phyloP scores from a whole-genome alignment of 2,329 filamentous ascomycete genomes.

The Trichoderma brevicompactum region DNA sequence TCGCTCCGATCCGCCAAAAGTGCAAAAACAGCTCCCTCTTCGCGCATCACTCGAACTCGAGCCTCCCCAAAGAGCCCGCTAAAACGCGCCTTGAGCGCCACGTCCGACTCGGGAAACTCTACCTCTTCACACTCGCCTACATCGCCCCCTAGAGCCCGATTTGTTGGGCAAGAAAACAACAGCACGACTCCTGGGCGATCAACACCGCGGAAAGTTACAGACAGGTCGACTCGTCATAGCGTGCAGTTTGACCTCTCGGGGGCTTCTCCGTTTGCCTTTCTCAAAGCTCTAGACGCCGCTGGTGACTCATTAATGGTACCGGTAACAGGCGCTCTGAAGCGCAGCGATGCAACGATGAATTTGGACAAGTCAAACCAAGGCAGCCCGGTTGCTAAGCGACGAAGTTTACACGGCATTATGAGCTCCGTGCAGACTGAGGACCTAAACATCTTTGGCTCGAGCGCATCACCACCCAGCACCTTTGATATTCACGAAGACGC shows the following conservation, averaged over 20 bases:
- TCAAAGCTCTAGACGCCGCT: constrained; percentile 56
- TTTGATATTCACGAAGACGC: constrained; percentile 60
- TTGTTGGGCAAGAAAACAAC: constrained; percentile 52
- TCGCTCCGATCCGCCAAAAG: constrained; percentile 67
- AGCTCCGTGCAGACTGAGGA: constrained; percentile 59
- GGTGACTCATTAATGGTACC: constrained; percentile 40
- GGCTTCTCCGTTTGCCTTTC: constrained; percentile 54
- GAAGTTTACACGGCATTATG: constrained; percentile 80
- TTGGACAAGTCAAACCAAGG: constrained; percentile 77
- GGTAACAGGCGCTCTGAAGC: constrained; percentile 80
- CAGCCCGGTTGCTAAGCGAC: constrained; percentile 87
- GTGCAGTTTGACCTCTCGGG: constrained; percentile 62
- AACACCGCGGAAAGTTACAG: constrained; percentile 37
- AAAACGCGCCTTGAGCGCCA: constrained; percentile 74
- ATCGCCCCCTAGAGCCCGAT: constrained; percentile 43
- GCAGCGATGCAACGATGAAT: constrained; percentile 88
- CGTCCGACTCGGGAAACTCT: constrained; percentile 72
- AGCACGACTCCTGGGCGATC: constrained; percentile 44
- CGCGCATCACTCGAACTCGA: constrained; percentile 62
- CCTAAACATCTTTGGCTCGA: constrained; percentile 76
- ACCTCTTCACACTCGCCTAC: constrained; percentile 51
- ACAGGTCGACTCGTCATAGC: constrained; percentile 58
- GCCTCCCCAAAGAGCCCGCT: constrained; percentile 81
- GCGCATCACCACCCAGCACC: constrained; percentile 49
- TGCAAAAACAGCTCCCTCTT: constrained; percentile 53